Percentiles rank a stretch among this genome's conserved stretches.
Conservation (phyloP, 192 early-diverging fungal species). For the Umbelopsis sp. region DNA sequence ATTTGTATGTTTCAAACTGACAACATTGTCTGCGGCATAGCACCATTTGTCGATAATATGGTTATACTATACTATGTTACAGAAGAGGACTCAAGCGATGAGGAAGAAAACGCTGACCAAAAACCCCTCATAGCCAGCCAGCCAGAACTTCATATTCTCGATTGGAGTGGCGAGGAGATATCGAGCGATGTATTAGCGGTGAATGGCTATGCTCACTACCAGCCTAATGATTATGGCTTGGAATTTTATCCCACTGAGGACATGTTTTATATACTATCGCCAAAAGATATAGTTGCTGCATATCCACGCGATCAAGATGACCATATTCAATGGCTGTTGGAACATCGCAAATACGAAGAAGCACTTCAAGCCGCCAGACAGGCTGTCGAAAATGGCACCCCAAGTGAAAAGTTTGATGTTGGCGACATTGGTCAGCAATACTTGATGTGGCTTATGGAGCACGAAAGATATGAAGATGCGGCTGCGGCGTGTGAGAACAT, state of each 20-base stretch:
- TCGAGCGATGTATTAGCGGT: slow-evolving; percentile 89
- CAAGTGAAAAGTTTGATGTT: slow-evolving; percentile 59
- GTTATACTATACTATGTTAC: slow-evolving; percentile 72
- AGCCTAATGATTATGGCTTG: slow-evolving; percentile 94
- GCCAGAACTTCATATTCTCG: slow-evolving; percentile 92
- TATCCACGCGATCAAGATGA: slow-evolving; percentile 88
- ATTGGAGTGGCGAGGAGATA: slow-evolving; percentile 78
- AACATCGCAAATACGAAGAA: slow-evolving; percentile 77
- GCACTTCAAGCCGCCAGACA: slow-evolving; percentile 71
- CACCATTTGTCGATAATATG: slow-evolving; percentile 73
- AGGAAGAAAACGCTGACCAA: slow-evolving; percentile 32
- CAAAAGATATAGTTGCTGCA: slow-evolving; percentile 92
- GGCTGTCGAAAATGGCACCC: slow-evolving; percentile 32
- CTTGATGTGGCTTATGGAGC: slow-evolving; percentile 72
- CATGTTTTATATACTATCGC: slow-evolving; percentile 91
- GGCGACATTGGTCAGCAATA: slow-evolving; percentile 84
- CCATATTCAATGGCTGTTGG: slow-evolving; percentile 93
- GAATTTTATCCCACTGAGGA: slow-evolving; percentile 70
- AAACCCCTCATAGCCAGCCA: slow-evolving; percentile 58
- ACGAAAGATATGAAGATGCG: slow-evolving; percentile 62
- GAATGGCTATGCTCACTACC: slow-evolving; percentile 82
- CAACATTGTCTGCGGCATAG: slow-evolving; percentile 85
- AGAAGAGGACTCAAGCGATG: slow-evolving; percentile 57
- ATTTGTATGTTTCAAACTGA: slow-evolving; percentile 75
- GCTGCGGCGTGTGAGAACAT: slow-evolving; percentile 76